phyloP scores from a whole-genome alignment of 768 basidiomycete genomes.

The Hemileccinum rubropunctum region DNA sequence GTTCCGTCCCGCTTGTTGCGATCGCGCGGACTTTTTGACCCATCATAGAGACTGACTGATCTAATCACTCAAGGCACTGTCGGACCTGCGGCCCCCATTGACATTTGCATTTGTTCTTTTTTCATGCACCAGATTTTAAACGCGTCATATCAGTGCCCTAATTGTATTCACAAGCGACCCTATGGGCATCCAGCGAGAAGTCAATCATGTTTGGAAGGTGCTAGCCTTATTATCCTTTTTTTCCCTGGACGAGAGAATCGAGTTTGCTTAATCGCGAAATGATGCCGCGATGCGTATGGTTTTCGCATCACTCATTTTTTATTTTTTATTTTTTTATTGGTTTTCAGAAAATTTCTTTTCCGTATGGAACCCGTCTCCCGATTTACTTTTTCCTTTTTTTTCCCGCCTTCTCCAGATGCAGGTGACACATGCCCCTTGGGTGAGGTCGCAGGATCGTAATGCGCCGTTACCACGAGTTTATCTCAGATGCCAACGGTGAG shows the following conservation, averaged over 20 bases:
- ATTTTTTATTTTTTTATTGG: background rate
- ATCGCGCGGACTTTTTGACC: slow-evolving; percentile 24
- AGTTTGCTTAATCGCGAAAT: slow-evolving; percentile 16
- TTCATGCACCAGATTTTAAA: slow-evolving; percentile 12
- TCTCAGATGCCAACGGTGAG: slow-evolving; percentile 25
- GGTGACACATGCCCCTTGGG: slow-evolving; percentile 24
- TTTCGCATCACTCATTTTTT: slow-evolving; percentile 17
- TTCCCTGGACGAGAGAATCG: slow-evolving; percentile 11
- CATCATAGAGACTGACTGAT: slow-evolving; percentile 19
- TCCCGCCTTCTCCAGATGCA: slow-evolving; percentile 9
- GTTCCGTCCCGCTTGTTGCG: slow-evolving; percentile 26
- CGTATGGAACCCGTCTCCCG: background rate
- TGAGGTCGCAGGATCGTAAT: slow-evolving; percentile 25
- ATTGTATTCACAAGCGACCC: slow-evolving; percentile 9
- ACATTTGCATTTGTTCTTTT: slow-evolving; percentile 2
- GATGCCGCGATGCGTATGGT: slow-evolving; percentile 15
- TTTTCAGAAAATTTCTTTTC: background rate
- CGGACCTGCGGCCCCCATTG: slow-evolving; percentile 17
- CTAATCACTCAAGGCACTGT: slow-evolving; percentile 19
- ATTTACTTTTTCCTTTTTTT: slow-evolving; percentile 7
- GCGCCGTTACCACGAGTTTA: slow-evolving; percentile 28
- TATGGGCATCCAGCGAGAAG: slow-evolving; percentile 14
- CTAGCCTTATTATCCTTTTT: slow-evolving; percentile 15
- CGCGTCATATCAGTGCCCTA: slow-evolving; percentile 4
- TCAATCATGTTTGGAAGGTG: slow-evolving; percentile 19